Evolutionary conservation across 805 yeast species (phyloP).

Genomic region (Danielia oregonensis): DNA sequence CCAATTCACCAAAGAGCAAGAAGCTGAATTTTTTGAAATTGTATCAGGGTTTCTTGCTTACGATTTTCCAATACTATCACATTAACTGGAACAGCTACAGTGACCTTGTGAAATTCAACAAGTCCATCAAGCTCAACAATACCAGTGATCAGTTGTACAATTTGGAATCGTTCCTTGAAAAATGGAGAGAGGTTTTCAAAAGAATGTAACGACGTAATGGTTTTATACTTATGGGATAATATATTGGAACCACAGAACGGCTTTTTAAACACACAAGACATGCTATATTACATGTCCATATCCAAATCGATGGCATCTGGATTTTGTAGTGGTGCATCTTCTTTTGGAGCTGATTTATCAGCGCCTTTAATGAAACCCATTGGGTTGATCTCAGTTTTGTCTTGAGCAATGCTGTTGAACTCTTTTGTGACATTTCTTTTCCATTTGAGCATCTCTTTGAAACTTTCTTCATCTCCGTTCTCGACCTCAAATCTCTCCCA

Average conservation of each 20-base stretch:
- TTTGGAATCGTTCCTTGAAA: slow-evolving; percentile 34
- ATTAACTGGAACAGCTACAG: slow-evolving; percentile 36
- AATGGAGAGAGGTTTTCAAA: slow-evolving; percentile 32
- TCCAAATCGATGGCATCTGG: slow-evolving; percentile 64
- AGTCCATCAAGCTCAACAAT: slow-evolving; percentile 36
- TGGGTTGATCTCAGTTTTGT: slow-evolving; percentile 22
- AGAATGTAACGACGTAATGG: slow-evolving; percentile 17
- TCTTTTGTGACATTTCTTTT: slow-evolving; percentile 42
- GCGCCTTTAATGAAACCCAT: slow-evolving; percentile 48
- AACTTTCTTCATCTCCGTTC: slow-evolving; percentile 67
- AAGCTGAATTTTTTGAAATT: slow-evolving; percentile 27
- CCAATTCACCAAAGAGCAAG: slow-evolving; percentile 30
- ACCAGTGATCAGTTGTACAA: slow-evolving; percentile 29
- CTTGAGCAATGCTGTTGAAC: slow-evolving; percentile 10
- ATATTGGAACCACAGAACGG: too few relatives aligned
- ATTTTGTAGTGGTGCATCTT: slow-evolving; percentile 34
- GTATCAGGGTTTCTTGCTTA: slow-evolving; percentile 29
- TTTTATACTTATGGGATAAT: neutral
- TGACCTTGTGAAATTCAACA: slow-evolving; percentile 31
- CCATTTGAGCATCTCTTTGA: slow-evolving; percentile 66
- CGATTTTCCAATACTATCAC: slow-evolving; percentile 37
- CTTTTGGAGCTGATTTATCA: slow-evolving; percentile 14
- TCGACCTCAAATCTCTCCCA: slow-evolving; percentile 55
- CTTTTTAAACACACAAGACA: too few relatives aligned
- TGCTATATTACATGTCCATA: slow-evolving; percentile 29